These are phyloP conservation scores for Metroxylon sagu DNA, from an alignment of 176 grass and related monocot genomes.

Conservation along the genomic window DNA sequence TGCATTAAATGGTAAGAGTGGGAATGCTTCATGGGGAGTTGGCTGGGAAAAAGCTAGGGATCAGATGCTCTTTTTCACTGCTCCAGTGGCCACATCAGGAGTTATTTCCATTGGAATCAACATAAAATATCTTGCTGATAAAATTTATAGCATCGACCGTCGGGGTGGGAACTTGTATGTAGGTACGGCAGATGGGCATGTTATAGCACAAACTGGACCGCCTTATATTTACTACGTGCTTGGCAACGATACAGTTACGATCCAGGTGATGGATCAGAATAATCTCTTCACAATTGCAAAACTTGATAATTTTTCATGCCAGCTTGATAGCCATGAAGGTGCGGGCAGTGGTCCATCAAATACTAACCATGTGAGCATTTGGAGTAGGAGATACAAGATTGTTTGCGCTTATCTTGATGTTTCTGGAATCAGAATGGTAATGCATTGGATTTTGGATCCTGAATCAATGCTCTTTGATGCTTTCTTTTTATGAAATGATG, in stretches of 20 bases:
- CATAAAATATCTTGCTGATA: background rate
- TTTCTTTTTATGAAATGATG: too few relatives aligned
- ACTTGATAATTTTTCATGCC: background rate
- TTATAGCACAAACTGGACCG: background rate
- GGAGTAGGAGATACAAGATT: background rate
- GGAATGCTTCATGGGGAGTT: conserved; percentile 8
- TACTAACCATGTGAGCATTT: background rate
- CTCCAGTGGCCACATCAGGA: background rate
- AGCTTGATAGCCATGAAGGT: background rate
- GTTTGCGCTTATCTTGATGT: background rate
- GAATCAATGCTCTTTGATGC: too few relatives aligned
- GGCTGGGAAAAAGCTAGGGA: background rate
- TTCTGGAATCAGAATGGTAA: conserved; percentile 10
- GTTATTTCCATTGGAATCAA: background rate
- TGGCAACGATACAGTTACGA: background rate
- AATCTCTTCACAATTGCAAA: background rate
- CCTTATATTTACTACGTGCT: background rate
- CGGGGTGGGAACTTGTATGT: background rate
- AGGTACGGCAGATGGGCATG: background rate
- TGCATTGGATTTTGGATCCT: background rate
- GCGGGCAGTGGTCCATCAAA: background rate
- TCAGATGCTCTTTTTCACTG: conserved; percentile 1
- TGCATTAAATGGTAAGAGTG: background rate
- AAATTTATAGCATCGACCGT: background rate
- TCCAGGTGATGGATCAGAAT: background rate